phyloP scores from a whole-genome alignment of 2,329 filamentous ascomycete genomes.

The Aspergillus pseudotamarii region DNA sequence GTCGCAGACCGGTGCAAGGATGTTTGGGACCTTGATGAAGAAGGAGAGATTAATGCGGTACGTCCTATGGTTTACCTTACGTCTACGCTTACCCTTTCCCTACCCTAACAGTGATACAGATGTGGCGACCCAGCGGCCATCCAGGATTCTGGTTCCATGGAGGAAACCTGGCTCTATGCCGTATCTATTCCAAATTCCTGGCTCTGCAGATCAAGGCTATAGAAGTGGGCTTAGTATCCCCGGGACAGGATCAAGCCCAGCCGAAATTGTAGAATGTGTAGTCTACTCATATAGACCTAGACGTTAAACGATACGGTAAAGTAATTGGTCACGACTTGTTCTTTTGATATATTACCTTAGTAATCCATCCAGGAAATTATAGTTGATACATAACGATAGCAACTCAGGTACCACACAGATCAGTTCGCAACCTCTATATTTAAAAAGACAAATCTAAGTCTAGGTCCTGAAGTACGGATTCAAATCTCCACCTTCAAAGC shows the following conservation, averaged over 20 bases:
- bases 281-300: not conserved
- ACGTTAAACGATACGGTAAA: not conserved
- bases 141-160: conserved; percentile 69
- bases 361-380: not conserved
- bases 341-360: not conserved
- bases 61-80: conserved; percentile 9
- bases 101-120: conserved; percentile 13
- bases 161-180: conserved; percentile 64
- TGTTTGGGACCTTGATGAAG: conserved; percentile 64
- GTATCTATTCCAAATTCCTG: conserved; percentile 60
- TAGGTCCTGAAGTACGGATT: not conserved
- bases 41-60: conserved; percentile 56
- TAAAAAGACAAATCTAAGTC: not conserved
- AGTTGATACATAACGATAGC: not conserved
- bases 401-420: not conserved
- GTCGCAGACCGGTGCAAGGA: conserved; percentile 60
- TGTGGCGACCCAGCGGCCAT: conserved; percentile 63
- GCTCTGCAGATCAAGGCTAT: conserved; percentile 55
- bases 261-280: not conserved
- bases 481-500: not conserved
- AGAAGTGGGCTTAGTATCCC: conserved; percentile 40
- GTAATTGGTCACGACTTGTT: not conserved
- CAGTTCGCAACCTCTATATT: not conserved
- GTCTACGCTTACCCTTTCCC: not conserved
- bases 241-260: not conserved